Evolutionary conservation across 2,329 filamentous ascomycete species (phyloP), one percentile per base, ranked within the genome.

Genomic region (Pseudogymnoascus sp.): DNA sequence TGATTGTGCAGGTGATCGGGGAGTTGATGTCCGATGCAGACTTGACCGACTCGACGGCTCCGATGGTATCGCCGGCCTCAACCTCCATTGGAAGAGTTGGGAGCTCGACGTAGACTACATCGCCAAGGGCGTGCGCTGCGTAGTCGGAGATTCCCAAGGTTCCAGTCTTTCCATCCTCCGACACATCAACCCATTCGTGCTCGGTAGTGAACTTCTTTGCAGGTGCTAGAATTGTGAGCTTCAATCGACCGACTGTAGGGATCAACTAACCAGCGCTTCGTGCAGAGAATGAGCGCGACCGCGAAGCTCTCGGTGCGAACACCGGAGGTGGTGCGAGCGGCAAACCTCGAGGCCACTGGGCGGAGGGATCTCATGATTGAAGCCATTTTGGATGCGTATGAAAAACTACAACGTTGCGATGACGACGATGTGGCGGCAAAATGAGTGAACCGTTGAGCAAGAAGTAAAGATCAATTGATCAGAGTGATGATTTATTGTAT

Each of bases 11-110:
- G 61, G 83, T 79, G 68, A 97, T 84, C 16, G 95, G 95, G 12
- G 91, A 88, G 79, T 96, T 89, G 81, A 99, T 96, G 75, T 99
- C 95, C 67, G 91, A 93, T n/a, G 95, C 95, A 66, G 89, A 95
- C 83, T 99, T 99, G 77, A 99, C 95, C 2, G 92, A 97, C 81
- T 99, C 95, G 70, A 99, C 93, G 65, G 93, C 92, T 69, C 95
- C 95, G 69, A 97, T 89, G 67, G 89, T 83, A 73, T 97, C 93
- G 71, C 92, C 92, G 63, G 87, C 83, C 63, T 78, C 77, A 65
- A 96, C 83, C 70, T 88, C 84, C 69, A 87, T 80, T 67, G 86
- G 88, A 62, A 81, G 74, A 68, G 88, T 81, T 63, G 95, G 95
- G 31, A 99, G 88, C 82, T 99, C 95, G 72, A 97, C 92, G 80